These are phyloP conservation scores for Tephrocybe sp. DNA, from an alignment of 768 basidiomycete species.

Conservation along the genomic window DNA sequence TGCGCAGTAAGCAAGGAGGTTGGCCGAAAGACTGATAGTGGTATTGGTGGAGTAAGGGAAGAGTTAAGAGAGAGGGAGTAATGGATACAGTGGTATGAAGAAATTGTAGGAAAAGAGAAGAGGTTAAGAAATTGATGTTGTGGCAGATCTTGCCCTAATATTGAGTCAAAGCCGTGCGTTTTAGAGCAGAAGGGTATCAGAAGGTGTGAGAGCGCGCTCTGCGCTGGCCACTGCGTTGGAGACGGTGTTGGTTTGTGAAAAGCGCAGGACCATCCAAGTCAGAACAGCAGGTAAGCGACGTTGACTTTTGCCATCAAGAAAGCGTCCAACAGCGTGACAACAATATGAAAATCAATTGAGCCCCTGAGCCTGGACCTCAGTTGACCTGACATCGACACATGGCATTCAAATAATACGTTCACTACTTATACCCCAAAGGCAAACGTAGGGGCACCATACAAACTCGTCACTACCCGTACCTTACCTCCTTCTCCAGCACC, in stretches of 20 bases:
- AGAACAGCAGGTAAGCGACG: slow-evolving; percentile 14
- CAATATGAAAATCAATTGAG: slow-evolving; percentile 13
- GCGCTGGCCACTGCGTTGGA: slow-evolving; percentile 13
- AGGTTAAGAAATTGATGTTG: no score
- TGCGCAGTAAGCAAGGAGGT: not conserved
- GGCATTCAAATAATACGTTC: not conserved
- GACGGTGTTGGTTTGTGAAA: slow-evolving; percentile 8
- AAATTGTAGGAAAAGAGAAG: not conserved
- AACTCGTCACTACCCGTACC: slow-evolving; percentile 44
- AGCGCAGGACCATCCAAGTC: slow-evolving; percentile 9
- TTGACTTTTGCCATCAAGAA: slow-evolving; percentile 15
- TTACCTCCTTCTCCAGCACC: slow-evolving; percentile 64
- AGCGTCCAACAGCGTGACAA: slow-evolving; percentile 13
- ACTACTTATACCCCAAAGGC: slow-evolving; percentile 53
- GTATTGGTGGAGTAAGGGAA: not conserved
- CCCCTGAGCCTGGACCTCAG: not conserved
- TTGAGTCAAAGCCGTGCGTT: not conserved
- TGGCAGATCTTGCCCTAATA: not conserved
- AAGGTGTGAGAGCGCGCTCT: slow-evolving; percentile 16
- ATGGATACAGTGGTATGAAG: slow-evolving; percentile 7
- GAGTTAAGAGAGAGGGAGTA: not conserved
- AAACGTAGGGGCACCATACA: slow-evolving; percentile 61
- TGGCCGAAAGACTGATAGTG: not conserved
- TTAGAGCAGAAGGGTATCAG: not conserved
- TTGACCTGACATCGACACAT: not conserved